A percentile compares a stretch with the other conserved stretches of the same genome.
Conservation (phyloP, 225 moss, liverwort and hornwort genomes). For the Ulota crispa region DNA sequence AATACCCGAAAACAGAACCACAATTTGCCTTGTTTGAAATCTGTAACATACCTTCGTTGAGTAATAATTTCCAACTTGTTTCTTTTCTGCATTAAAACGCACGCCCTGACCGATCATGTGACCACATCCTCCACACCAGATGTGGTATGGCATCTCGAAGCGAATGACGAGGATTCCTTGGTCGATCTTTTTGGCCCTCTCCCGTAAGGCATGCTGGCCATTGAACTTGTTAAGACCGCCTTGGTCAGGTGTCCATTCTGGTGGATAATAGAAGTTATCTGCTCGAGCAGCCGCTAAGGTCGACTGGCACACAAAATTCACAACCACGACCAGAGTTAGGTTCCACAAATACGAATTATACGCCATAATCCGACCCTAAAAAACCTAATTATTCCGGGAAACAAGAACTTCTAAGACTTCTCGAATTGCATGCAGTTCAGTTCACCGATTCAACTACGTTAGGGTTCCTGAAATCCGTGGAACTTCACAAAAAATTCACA, state of each 20-base stretch:
- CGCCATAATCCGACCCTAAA: neutral
- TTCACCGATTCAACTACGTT: neutral
- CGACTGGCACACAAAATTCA: conserved; percentile 56
- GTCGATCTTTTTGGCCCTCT: conserved; percentile 95
- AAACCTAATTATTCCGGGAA: neutral
- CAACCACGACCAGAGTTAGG: conserved; percentile 12
- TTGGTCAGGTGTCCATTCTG: conserved; percentile 99
- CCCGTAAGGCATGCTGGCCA: conserved; percentile 97
- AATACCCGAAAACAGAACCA: neutral
- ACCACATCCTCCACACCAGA: conserved; percentile 96
- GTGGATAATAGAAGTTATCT: conserved; percentile 97
- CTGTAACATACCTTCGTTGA: conserved; percentile 72
- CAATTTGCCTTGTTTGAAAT: neutral
- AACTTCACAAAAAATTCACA: conserved; percentile 9
- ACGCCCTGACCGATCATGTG: conserved; percentile 99
- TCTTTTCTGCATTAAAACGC: conserved; percentile 98
- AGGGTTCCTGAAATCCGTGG: neutral
- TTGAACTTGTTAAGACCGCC: conserved; percentile 98
- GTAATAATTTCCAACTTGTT: conserved; percentile 98
- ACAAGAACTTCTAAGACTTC: neutral
- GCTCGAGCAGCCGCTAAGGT: conserved; percentile 98
- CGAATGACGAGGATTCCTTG: conserved; percentile 96
- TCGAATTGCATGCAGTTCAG: neutral
- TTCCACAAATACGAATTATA: neutral
- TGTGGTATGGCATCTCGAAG: conserved; percentile 99